Base-by-base conservation (phyloP, 2,329 filamentous ascomycete genomes). In the Ceratocystis albifundus region DNA sequence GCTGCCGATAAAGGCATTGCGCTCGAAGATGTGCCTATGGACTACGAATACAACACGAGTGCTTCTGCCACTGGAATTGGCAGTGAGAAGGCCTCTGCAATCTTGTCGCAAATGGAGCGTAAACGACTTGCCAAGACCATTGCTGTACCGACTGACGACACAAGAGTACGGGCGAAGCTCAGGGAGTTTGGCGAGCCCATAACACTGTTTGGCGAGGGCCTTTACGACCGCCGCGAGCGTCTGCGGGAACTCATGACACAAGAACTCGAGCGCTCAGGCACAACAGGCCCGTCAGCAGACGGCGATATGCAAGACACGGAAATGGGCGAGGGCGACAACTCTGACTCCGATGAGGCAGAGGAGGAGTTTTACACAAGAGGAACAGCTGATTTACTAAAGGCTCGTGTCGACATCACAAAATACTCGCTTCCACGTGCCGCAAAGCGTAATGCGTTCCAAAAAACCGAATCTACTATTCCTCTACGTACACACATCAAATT, bases 341-440 rank as follows among this genome's bases (percentile, higher is more conserved):
- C 84, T 1, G 84, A 84, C 3, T 84, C 85, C 20, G 85, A 84
- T 62, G 86, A 81, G 2, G 85, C 87, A 71, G 89, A 95, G 70
- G 91, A 97, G 73, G 94, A 99, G 71, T 99, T 96, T 75, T 99
- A 96, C 74, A 96, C 93, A 0, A 83, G 88, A 71, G 94, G 94
- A 2, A 84, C 86, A 1, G 80, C 84, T 3, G 86, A 87, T 50
- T 79, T 99, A 28, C 77, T 96, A 3, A 80, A 88, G 63, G 89
- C 90, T 1, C 83, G 94, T 68, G 84, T 86, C 71, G 82, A 87
- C 30, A 91, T 99, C 69, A 90, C 92, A 5, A 80, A 82, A 59
- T 97, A 87, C 75, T 96, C 91, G 4, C 77, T 99, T 62, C 90
- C 91, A 1, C 82, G 90, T 66, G 89, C 94, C 63, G 90, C 89